phyloP scores from a whole-genome alignment of 164 flowering plant genomes.

The Liriodendron chinense region DNA sequence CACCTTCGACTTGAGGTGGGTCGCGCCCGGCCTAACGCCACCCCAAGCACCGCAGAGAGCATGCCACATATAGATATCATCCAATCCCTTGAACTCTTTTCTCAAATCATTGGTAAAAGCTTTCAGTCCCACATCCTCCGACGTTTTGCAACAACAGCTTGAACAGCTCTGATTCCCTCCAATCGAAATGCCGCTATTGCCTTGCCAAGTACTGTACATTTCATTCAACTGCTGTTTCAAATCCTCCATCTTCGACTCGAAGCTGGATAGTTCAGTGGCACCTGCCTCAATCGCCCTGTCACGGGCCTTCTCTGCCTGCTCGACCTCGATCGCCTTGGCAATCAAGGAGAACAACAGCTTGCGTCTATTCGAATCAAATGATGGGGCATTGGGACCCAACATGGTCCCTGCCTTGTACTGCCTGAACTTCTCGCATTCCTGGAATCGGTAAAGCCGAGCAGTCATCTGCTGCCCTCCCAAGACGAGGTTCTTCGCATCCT shows the following conservation, averaged over 20 bases:
- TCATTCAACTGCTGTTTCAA: slow-evolving; percentile 42
- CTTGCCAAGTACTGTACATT: slow-evolving; percentile 30
- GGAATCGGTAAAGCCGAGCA: slow-evolving; percentile 61
- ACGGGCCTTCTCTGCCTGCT: slow-evolving; percentile 53
- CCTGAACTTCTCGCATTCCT: slow-evolving; percentile 65
- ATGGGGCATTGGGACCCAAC: slow-evolving; percentile 39
- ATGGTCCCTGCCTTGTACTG: slow-evolving; percentile 52
- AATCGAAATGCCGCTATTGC: neutral
- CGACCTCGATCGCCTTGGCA: slow-evolving; percentile 61
- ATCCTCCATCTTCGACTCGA: slow-evolving; percentile 30
- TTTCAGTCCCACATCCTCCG: slow-evolving; percentile 46
- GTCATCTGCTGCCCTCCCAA: slow-evolving; percentile 85
- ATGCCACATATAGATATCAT: slow-evolving; percentile 87
- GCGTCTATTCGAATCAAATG: slow-evolving; percentile 51
- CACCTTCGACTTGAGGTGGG: slow-evolving; percentile 52
- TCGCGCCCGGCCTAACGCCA: slow-evolving; percentile 73
- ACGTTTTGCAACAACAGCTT: slow-evolving; percentile 15
- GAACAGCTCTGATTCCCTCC: slow-evolving; percentile 5
- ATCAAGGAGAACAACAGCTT: slow-evolving; percentile 42
- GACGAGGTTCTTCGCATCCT: slow-evolving; percentile 67
- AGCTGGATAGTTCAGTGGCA: slow-evolving; percentile 34
- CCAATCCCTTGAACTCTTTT: slow-evolving; percentile 56
- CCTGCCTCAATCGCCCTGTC: slow-evolving; percentile 44
- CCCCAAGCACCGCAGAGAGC: slow-evolving; percentile 94
- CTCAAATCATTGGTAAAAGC: slow-evolving; percentile 74